Evolutionary conservation across 345 rosid genomes (phyloP), one percentile per base, ranked within the genome.

Genomic region (Hibiscus trionum): DNA sequence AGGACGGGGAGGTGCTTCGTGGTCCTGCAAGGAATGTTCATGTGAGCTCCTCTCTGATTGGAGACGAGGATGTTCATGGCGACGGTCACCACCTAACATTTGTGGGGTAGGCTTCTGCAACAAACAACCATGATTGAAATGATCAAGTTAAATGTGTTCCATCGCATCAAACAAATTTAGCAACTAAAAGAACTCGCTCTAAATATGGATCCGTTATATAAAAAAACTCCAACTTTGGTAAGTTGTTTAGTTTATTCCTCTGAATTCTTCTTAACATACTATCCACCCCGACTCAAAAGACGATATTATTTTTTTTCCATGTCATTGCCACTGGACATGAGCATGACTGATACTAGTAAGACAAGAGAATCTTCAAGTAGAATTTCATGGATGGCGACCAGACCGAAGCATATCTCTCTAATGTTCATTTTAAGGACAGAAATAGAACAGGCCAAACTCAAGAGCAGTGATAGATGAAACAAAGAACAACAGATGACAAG

Each of bases 1-100:
- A 9, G 87, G 83, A 7, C 86, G 91, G 0, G 84, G 83, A 1
- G 85, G 88, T 3, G 89, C 84, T 29, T 71, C 83, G n/a, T 70
- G 72, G 69, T 80, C 82, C 19, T 80, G 84, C 4, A 76, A 35
- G 2, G 86, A 69, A 12, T 76, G 92, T 3, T 80, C 86, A 4
- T 83, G 87, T 0, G 97, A 77, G 4, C 77, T 47, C 73, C 87
- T 84, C 74, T 87, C 89, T 1, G 88, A 62, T 49, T 86, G 83
- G 62, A 77, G 82, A 10, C 88, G 85, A 66, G 77, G 86, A 11
- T 81, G 84, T 35, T 63, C 76, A 35, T 33, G 44, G 56, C 73
- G 74, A 55, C 72, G 80, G 56, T 84, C 92, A 6, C 73, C 69
- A 14, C 69, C 72, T 5, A 86, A 74, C 16, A 80, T 70, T 58